Evolutionary conservation across 306 rosid genomes (phyloP).

Genomic region (Trichosanthes cucumerina): DNA sequence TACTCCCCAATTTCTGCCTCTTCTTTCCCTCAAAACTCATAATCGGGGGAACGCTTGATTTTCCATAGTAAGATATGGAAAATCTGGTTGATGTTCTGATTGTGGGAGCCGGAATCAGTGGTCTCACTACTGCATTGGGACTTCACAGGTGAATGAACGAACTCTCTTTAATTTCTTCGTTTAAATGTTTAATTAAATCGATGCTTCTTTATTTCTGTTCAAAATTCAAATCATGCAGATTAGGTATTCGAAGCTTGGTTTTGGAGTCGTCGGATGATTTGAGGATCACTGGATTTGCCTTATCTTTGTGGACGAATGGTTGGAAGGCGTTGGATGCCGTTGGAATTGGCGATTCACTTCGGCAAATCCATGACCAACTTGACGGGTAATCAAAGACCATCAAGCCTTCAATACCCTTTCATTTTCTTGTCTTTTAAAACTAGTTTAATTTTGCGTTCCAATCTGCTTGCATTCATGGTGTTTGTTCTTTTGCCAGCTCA

Average conservation of each 20-base stretch:
- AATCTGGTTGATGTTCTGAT: conserved; percentile 41
- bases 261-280: conserved; percentile 48
- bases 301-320: conserved; percentile 50
- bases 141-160: conserved; percentile 17
- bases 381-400: conserved; percentile 21
- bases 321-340: conserved; percentile 77
- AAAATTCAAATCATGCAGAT: conserved; percentile 15
- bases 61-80: not conserved
- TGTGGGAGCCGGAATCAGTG: conserved; percentile 80
- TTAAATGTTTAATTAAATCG: not conserved
- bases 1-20: not conserved
- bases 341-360: conserved; percentile 44
- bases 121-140: conserved; percentile 59
- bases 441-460: not conserved
- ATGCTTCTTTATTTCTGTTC: not conserved
- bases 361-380: conserved; percentile 32
- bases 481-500: not conserved
- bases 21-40: not conserved
- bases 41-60: too few relatives aligned
- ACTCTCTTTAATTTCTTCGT: not conserved
- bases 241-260: conserved; percentile 53
- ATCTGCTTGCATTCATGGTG: not conserved
- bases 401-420: not conserved
- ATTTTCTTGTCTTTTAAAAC: not conserved
- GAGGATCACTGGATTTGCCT: conserved; percentile 55